A percentile compares a stretch with the other conserved stretches of the same genome.
Conservation (phyloP, 1,284 basidiomycete genomes). For the Phellopilus nigrolimitatus region DNA sequence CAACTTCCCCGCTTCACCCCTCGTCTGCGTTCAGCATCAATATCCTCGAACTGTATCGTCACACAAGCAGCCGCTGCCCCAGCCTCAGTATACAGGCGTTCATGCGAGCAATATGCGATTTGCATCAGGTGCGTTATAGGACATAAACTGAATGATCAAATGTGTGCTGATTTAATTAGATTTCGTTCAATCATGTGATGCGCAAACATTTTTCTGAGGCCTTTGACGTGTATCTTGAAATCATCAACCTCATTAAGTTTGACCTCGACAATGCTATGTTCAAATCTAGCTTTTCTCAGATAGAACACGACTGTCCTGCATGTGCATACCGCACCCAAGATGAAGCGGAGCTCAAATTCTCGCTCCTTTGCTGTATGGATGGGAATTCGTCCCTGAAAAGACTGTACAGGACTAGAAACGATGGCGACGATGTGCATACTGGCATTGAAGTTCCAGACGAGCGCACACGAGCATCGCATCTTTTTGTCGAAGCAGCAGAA, state of each 20-base stretch:
- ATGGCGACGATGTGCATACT: too few species aligned
- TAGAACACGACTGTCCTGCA: conserved; percentile 26
- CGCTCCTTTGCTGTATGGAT: conserved; percentile 28
- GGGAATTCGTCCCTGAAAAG: conserved; percentile 33
- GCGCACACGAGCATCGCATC: conserved; percentile 12
- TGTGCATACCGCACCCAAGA: conserved; percentile 28
- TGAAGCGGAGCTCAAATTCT: conserved; percentile 24
- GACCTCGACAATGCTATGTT: conserved; percentile 4
- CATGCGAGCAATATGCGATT: too few species aligned
- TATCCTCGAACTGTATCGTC: too few species aligned
- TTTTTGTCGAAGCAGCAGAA: conserved; percentile 20
- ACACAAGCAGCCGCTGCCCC: too few species aligned
- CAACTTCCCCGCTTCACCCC: too few species aligned
- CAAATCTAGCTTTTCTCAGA: conserved; percentile 5
- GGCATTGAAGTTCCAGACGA: conserved; percentile 16
- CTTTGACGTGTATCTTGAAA: conserved; percentile 23
- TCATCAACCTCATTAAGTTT: conserved; percentile 12
- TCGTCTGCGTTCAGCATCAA: too few species aligned
- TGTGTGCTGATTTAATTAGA: too few species aligned
- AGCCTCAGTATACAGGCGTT: too few species aligned
- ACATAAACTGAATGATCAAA: too few species aligned
- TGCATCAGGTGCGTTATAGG: too few species aligned
- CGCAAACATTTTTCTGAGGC: conserved; percentile 21
- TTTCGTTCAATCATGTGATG: too few species aligned
- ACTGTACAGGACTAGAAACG: conserved; percentile 14